Evolutionary conservation across 192 early-diverging fungal genomes (phyloP).

Genomic region (Entomortierella beljakovae): DNA sequence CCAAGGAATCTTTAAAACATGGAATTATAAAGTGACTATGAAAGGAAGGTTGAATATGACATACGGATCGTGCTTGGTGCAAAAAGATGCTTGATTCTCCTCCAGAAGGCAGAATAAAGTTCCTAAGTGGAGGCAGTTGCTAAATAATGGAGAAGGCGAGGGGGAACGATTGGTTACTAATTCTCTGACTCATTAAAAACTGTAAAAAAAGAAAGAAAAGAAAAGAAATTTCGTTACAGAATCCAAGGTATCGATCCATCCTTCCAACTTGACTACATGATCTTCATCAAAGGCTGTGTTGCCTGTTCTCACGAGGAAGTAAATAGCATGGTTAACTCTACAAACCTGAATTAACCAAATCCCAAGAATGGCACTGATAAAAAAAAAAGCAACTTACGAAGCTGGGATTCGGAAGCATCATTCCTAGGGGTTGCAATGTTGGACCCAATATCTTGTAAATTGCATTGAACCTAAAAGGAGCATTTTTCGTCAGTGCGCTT

Average conservation of each 20-base stretch:
- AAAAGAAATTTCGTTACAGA: conserved; percentile 68
- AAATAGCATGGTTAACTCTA: too few species aligned
- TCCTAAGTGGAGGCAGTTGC: conserved; percentile 53
- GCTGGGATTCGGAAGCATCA: conserved; percentile 64
- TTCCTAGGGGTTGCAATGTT: conserved; percentile 90
- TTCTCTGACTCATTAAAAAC: neutral
- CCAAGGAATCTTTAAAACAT: neutral
- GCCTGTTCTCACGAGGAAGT: conserved; percentile 22
- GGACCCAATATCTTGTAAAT: conserved; percentile 91
- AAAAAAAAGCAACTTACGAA: conserved; percentile 42
- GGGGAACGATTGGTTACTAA: too few species aligned
- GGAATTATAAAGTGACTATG: too few species aligned
- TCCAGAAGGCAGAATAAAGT: conserved; percentile 78
- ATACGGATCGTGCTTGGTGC: conserved; percentile 85
- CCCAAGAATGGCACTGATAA: neutral
- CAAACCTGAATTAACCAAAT: neutral
- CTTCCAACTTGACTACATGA: conserved; percentile 73
- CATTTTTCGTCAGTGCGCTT: neutral
- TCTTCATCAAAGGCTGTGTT: conserved; percentile 85
- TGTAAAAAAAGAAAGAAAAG: conserved; percentile 63
- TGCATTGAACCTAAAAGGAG: conserved; percentile 81
- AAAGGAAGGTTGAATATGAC: neutral
- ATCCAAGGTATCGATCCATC: conserved; percentile 88
- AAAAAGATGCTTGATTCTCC: conserved; percentile 83
- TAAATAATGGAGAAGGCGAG: conserved; percentile 2